phyloP scores from a whole-genome alignment of 371 early-diverging fungal species.

The Rhizopus stolonifer region DNA sequence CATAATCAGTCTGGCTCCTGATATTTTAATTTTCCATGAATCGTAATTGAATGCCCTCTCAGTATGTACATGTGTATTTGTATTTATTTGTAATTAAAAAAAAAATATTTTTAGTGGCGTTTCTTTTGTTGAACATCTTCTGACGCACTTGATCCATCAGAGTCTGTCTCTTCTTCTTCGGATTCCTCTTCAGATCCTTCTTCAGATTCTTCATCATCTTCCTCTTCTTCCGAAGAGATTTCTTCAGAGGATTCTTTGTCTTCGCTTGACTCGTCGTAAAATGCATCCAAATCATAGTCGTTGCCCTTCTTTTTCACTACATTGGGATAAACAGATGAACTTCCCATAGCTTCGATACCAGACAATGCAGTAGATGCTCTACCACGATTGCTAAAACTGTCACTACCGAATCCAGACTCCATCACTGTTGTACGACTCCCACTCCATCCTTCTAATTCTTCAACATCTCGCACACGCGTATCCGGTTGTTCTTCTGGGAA shows the following conservation, averaged over 20 bases:
- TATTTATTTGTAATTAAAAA: background rate
- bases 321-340: constrained; percentile 34
- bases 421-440: constrained; percentile 42
- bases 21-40: no score
- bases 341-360: constrained; percentile 43
- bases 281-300: constrained; percentile 63
- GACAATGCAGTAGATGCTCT: constrained; percentile 44
- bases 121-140: background rate
- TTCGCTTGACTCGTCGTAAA: constrained; percentile 47
- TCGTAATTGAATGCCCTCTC: no score
- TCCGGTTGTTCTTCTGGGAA: constrained; percentile 80
- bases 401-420: constrained; percentile 59
- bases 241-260: constrained; percentile 37
- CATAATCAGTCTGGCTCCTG: no score
- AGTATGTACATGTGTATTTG: no score
- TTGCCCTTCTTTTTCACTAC: constrained; percentile 41
- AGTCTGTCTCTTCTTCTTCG: constrained; percentile 8
- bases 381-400: constrained; percentile 37
- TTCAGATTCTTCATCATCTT: constrained; percentile 30
- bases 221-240: constrained; percentile 6
- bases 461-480: constrained; percentile 59
- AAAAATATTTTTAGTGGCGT: background rate
- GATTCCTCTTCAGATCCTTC: constrained; percentile 25
- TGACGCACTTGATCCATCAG: background rate
- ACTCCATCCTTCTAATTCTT: constrained; percentile 50